Evolutionary conservation across 805 yeast species (phyloP).

Genomic region (Pichia exigua): DNA sequence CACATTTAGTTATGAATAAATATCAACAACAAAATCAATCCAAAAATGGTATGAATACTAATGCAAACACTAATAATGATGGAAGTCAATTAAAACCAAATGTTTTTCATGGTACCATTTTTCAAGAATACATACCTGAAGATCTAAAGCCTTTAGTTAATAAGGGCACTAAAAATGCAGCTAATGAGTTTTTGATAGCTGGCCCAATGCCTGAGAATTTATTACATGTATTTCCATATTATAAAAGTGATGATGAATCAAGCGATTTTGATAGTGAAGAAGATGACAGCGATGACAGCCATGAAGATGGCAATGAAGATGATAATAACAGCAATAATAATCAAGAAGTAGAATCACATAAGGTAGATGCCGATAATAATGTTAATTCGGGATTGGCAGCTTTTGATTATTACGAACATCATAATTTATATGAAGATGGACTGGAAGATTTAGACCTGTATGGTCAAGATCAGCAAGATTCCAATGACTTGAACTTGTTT

Average conservation of each 20-base stretch:
- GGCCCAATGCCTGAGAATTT: constrained; percentile 31
- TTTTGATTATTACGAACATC: constrained; percentile 23
- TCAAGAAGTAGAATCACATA: not conserved
- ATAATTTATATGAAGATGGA: constrained; percentile 9
- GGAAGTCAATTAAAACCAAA: constrained; percentile 14
- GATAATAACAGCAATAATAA: too few relatives aligned
- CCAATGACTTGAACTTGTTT: constrained; percentile 14
- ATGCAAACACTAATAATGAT: not conserved
- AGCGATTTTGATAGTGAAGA: constrained; percentile 1
- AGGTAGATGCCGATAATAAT: constrained; percentile 1
- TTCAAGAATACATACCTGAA: constrained; percentile 22
- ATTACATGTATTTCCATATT: constrained; percentile 26
- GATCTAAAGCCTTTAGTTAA: constrained; percentile 17
- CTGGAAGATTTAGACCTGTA: constrained; percentile 13
- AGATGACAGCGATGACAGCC: constrained; percentile 3
- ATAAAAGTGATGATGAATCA: constrained; percentile 21
- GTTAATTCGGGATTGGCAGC: constrained; percentile 2
- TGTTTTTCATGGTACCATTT: constrained; percentile 21
- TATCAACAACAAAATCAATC: not conserved
- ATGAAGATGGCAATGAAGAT: not conserved
- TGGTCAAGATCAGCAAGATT: constrained; percentile 8
- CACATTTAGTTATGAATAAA: constrained; percentile 6
- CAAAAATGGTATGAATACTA: not conserved
- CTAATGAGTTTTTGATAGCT: constrained; percentile 24
- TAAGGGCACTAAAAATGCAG: constrained; percentile 14